Base-by-base conservation (phyloP, 345 rosid species). In the Isatis tinctoria region DNA sequence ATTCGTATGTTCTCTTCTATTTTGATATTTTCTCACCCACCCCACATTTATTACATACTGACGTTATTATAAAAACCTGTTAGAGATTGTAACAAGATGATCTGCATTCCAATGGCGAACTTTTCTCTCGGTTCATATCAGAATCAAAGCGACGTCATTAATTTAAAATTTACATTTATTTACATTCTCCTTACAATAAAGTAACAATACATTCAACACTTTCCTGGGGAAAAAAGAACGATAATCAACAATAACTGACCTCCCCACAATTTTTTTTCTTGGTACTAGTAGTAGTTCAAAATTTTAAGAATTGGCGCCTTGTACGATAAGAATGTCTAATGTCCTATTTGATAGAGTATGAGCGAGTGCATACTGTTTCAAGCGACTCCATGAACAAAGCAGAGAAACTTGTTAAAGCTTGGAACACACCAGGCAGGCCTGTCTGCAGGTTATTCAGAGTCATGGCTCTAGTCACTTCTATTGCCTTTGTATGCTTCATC, bases 371-470 rank as follows among this genome's bases (percentile, higher is more conserved):
- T 33, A 88, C 99, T n/a, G 74, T 12, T 10, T 83, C 81, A 3
- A 95, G 93, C 63, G 86, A 82, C 74, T 86, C 90, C 16, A 73
- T 78, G 72, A 92, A 92, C 58, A 95, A 77, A 74, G 87, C 72
- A 66, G 99, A 95, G 73, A 95, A 95, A 70, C 87, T 92, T 7
- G 97, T 85, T 63, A 95, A 60, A 36, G 99, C 96, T 78, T 84
- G 97, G 61, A 95, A 95, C 58, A 95, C 97, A 26, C 99, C 99
- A 0, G 99, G 99, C 78, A 95, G 75, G 5, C 97, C 99, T 5
- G 99, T 90, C 82, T 92, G 99, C 20, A 92, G 82, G 74, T 90
- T 74, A 69, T 95, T 92, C 69, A 90, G 78, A n/a, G 99, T 95
- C 89, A 83, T 88, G 13, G 97, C 80, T 77, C 99, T 85, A 0